phyloP scores from a whole-genome alignment of 2,329 filamentous ascomycete species.

The Dryadomyces quercus-mongolicae region DNA sequence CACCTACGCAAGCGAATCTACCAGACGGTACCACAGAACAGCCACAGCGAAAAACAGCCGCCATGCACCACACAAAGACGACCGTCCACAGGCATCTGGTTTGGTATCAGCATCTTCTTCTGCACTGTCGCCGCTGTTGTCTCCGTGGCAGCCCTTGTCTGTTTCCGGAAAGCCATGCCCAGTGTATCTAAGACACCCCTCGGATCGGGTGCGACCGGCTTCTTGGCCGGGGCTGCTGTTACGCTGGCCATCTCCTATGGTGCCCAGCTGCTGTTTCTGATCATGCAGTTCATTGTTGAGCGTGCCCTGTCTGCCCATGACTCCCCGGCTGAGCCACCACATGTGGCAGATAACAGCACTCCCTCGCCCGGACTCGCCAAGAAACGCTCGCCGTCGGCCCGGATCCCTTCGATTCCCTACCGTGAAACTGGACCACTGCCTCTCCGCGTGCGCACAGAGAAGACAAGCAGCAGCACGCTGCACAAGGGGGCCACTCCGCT shows the following conservation, averaged over 20 bases:
- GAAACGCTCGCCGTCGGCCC: slow-evolving; percentile 11
- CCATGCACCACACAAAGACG: background rate
- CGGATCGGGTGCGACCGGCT: slow-evolving; percentile 19
- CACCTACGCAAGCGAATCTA: slow-evolving; percentile 17
- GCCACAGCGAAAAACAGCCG: background rate
- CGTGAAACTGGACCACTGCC: slow-evolving; percentile 32
- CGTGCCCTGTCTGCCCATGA: background rate
- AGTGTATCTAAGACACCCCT: slow-evolving; percentile 19
- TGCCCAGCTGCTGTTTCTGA: slow-evolving; percentile 35
- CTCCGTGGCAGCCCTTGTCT: slow-evolving; percentile 31
- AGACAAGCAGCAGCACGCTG: no score
- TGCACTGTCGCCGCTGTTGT: slow-evolving; percentile 32
- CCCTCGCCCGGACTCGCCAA: background rate
- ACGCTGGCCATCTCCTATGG: slow-evolving; percentile 32
- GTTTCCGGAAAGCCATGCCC: slow-evolving; percentile 22
- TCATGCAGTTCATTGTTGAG: slow-evolving; percentile 23
- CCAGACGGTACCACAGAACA: slow-evolving; percentile 13
- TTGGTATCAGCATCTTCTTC: slow-evolving; percentile 24
- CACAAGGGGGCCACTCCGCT: background rate
- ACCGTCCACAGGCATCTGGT: slow-evolving; percentile 19
- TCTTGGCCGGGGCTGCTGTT: slow-evolving; percentile 32
- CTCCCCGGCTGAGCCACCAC: background rate
- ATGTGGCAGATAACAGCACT: background rate
- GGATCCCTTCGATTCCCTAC: slow-evolving; percentile 43
- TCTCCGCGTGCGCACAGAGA: no score